Evolutionary conservation across 352 stramenopile species (phyloP), one percentile per base, ranked within the genome.

Genomic region (Phytophthora tubulina): DNA sequence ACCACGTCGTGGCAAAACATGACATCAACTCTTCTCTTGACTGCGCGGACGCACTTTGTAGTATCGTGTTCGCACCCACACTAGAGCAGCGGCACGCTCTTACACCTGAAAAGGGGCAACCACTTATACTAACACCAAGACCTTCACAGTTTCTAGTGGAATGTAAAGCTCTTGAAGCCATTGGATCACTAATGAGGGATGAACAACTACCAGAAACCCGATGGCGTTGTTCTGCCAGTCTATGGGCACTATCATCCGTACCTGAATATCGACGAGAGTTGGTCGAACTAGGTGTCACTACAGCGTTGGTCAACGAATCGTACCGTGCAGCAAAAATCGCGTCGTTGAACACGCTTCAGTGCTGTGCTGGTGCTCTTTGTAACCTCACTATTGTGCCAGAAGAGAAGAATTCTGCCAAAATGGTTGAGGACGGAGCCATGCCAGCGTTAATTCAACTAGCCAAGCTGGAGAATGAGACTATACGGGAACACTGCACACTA

Each of bases 401-500:
- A 51, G 66, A 65, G 27, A 63, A 32, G 0, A 91, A 84, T 42
- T 81, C 88, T 0, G 60, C 71, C 1, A 80, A 61, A 27, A 95
- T 95, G 88, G 82, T 95, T 15, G 60, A 80, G 3, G 79, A 93
- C 50, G 82, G 74, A 9, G 85, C 83, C 2, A 84, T 94, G 17
- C 81, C 81, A 36, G 88, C 88, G 10, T 64, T 95, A 2, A 86
- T 93, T 45, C 75, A 88, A 14, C 67, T 95, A 1, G 81, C 82
- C 2, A 88, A 84, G 21, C 73, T 85, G 13, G 88, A 90, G 15
- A 85, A 86, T 36, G 77, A 90, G 21, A 77, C 81, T 0, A 83
- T 92, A 10, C 85, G 84, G 2, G 85, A 94, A 38, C 73, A 85
- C 50, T 95, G 88, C 35, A 92, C 88, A 15, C 64, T 90, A 7